Evolutionary conservation across 305 asterid genomes (phyloP).

Genomic region (Petunia hybrid): DNA sequence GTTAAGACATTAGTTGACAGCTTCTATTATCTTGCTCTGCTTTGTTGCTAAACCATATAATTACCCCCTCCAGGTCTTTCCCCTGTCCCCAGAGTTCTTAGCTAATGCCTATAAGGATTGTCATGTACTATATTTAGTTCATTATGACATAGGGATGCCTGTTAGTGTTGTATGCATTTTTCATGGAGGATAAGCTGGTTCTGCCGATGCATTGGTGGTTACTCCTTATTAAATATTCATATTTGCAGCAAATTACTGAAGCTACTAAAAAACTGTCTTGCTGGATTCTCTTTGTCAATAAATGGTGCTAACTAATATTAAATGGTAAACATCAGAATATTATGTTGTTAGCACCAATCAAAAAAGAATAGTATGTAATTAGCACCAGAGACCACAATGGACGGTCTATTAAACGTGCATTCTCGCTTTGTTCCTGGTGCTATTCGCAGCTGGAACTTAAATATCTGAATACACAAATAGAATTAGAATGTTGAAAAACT

Average conservation of each 20-base stretch:
- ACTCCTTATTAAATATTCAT: slow-evolving; percentile 8
- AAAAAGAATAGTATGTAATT: no score
- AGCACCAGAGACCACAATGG: no score
- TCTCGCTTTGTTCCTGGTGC: no score
- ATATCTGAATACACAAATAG: no score
- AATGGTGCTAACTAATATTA: background rate
- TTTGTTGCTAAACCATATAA: slow-evolving; percentile 11
- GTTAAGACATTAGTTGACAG: background rate
- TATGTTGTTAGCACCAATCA: no score
- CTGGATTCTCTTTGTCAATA: slow-evolving; percentile 1
- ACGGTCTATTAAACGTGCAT: no score
- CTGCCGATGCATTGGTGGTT: background rate
- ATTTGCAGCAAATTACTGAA: slow-evolving; percentile 3
- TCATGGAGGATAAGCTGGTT: slow-evolving; percentile 12
- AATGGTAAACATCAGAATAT: no score
- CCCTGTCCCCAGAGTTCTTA: background rate
- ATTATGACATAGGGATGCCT: slow-evolving; percentile 14
- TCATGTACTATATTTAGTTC: background rate
- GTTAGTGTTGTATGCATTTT: background rate
- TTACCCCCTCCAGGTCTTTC: background rate
- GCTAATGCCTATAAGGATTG: background rate
- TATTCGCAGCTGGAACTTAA: no score
- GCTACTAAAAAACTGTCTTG: background rate
- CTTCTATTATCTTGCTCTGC: slow-evolving; percentile 1
- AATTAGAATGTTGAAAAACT: no score